Evolutionary conservation across 176 grass and related monocot genomes (phyloP).

Genomic region (Phoenix roebelenii): DNA sequence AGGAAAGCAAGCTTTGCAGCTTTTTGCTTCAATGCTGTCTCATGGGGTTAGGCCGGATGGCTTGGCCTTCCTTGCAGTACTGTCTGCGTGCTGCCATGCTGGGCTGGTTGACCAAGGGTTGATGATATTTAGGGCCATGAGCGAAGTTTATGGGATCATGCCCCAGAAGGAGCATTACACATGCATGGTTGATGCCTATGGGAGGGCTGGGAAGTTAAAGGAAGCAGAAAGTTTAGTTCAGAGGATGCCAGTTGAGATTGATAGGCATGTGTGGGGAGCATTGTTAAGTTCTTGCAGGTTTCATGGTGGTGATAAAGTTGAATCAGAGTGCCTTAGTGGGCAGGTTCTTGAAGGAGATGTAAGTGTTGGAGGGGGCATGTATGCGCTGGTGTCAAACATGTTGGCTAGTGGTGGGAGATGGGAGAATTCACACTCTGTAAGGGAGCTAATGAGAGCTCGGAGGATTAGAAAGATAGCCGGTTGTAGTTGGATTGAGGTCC

Average conservation of each 20-base stretch:
- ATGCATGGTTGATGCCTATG: constrained; percentile 42
- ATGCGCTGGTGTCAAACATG: constrained; percentile 30
- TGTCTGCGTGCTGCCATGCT: constrained; percentile 40
- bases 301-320: background rate
- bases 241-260: constrained; percentile 14
- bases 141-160: constrained; percentile 25
- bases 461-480: constrained; percentile 20
- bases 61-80: constrained; percentile 37
- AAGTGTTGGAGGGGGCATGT: constrained; percentile 24
- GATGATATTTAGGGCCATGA: constrained; percentile 30
- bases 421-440: constrained; percentile 28
- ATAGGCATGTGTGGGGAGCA: constrained; percentile 23
- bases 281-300: constrained; percentile 26
- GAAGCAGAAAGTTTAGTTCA: constrained; percentile 9
- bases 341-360: constrained; percentile 15
- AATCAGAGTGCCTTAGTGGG: constrained; percentile 11
- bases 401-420: constrained; percentile 39
- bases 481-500: constrained; percentile 17
- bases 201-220: constrained; percentile 26
- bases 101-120: constrained; percentile 22
- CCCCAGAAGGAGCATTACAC: constrained; percentile 41
- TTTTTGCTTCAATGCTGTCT: constrained; percentile 43
- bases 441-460: constrained; percentile 23
- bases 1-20: constrained; percentile 28
- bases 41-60: constrained; percentile 31